Evolutionary conservation across 805 yeast species (phyloP).

Genomic region (Yamadazyma endophytica): DNA sequence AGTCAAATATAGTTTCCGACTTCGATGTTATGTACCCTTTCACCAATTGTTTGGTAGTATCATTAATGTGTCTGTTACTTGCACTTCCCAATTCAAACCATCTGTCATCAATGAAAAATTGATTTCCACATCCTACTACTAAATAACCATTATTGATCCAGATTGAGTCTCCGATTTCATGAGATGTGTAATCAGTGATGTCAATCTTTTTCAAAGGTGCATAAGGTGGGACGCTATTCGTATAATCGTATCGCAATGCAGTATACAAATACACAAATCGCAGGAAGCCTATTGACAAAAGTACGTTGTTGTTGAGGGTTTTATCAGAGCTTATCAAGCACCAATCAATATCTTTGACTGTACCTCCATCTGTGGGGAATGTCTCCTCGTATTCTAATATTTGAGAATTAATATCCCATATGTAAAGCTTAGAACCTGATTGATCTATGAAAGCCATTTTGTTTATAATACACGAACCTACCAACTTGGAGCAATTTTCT

Average conservation of each 20-base stretch:
- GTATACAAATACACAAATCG: conserved; percentile 64
- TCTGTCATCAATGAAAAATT: conserved; percentile 77
- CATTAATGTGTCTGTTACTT: conserved; percentile 40
- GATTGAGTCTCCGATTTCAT: conserved; percentile 80
- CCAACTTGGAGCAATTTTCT: conserved; percentile 46
- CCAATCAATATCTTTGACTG: conserved; percentile 81
- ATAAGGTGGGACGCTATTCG: conserved; percentile 75
- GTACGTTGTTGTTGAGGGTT: conserved; percentile 44
- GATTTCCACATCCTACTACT: conserved; percentile 87
- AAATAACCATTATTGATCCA: conserved; percentile 81
- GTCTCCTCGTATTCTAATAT: conserved; percentile 60
- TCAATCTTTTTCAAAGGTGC: conserved; percentile 71
- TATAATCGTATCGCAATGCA: conserved; percentile 84
- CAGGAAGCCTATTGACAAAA: conserved; percentile 76
- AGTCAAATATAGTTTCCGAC: conserved; percentile 25
- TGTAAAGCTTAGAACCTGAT: conserved; percentile 45
- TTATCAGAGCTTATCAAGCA: conserved; percentile 46
- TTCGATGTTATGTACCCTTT: conserved; percentile 21
- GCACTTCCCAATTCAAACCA: conserved; percentile 30
- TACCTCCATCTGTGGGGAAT: conserved; percentile 26
- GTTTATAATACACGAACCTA: conserved; percentile 66
- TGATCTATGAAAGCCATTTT: conserved; percentile 73
- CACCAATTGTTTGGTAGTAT: conserved; percentile 42
- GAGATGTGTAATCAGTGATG: conserved; percentile 67
- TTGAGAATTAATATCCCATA: conserved; percentile 77